Evolutionary conservation across 1,284 basidiomycete genomes (phyloP).

Genomic region (Chalciporus sp.): DNA sequence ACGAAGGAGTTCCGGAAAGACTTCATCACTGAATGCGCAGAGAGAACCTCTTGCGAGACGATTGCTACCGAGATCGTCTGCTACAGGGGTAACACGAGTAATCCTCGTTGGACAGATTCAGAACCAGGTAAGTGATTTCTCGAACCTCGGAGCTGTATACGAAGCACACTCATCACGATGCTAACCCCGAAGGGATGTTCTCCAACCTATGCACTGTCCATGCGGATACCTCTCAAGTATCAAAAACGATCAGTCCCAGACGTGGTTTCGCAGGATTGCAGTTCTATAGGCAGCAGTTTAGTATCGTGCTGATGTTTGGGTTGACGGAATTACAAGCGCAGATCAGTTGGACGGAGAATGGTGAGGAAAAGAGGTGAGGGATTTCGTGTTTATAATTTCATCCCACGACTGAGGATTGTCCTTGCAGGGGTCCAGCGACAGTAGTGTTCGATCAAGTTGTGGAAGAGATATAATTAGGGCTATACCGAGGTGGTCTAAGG

Average conservation of each 20-base stretch:
- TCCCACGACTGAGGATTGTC: neutral
- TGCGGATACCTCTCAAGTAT: conserved; percentile 41
- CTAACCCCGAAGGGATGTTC: conserved; percentile 40
- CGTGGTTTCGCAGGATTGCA: conserved; percentile 34
- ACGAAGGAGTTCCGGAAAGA: conserved; percentile 44
- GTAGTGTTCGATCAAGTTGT: conserved; percentile 37
- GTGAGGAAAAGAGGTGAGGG: conserved; percentile 27
- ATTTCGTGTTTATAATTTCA: neutral
- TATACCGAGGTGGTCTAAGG: neutral
- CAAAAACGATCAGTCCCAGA: conserved; percentile 32
- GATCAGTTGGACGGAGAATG: conserved; percentile 47
- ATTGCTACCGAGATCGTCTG: conserved; percentile 39
- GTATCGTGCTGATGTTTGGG: conserved; percentile 54
- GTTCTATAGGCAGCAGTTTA: conserved; percentile 44
- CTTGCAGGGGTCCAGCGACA: conserved; percentile 32
- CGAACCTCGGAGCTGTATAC: neutral
- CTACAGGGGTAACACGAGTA: conserved; percentile 41
- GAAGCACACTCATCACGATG: neutral
- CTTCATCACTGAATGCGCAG: conserved; percentile 37
- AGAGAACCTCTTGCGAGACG: conserved; percentile 27
- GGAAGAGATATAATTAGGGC: conserved; percentile 24
- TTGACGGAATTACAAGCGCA: conserved; percentile 48
- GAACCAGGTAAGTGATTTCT: conserved; percentile 39
- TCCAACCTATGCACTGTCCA: conserved; percentile 45
- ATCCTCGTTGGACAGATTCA: conserved; percentile 48